Base-by-base conservation (phyloP, 1,284 basidiomycete species). In the Tylopilus orsonianus region DNA sequence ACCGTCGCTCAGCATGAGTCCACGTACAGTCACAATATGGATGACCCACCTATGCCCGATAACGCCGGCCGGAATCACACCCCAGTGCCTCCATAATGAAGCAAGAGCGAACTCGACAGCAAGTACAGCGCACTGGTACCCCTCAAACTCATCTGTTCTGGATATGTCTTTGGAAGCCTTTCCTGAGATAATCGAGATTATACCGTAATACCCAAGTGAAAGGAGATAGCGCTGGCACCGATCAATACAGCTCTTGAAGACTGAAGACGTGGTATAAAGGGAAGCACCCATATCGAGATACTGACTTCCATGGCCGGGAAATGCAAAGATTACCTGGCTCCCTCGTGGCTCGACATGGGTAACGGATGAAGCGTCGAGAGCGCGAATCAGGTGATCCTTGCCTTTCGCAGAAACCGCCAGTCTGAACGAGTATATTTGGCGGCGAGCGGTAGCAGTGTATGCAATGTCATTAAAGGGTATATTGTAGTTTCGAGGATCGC, bases 291-390 rank as follows among this genome's bases (percentile, higher is more conserved):
- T 86, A 5, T 79, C 77, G n/a, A 71, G 53, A 63, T 83, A 81
- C 54, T 85, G 83, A 29, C 76, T 71, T 33, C 85, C 85, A 61
- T 87, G 84, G 5, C 85, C 86, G 14, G 85, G 83, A 63, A 86
- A 87, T 6, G 86, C 78, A 53, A 87, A 86, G 1, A 80, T 71
- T 2, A 77, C 70, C 5, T 68, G 66, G 12, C 65, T 64, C 3
- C 56, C 49, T 5, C 50, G 45, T 8, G 58, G 49, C 10, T 62
- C 49, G 8, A 67, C 65, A 32, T 70, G 62, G 13, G 62, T 56
- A 23, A 71, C 55, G 0, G 66, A 43, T 7, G 78, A 71, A 1
- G 51, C 52, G 4, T 50, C 56, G 4, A 87, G 68, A 41, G 69
- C 75, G 14, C 68, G 62, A 9, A 75, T 48, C 2, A 87, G 66